Conservation (phyloP, 202 grass and related monocot genomes). For the Bolboschoenoplectus hybrid region DNA sequence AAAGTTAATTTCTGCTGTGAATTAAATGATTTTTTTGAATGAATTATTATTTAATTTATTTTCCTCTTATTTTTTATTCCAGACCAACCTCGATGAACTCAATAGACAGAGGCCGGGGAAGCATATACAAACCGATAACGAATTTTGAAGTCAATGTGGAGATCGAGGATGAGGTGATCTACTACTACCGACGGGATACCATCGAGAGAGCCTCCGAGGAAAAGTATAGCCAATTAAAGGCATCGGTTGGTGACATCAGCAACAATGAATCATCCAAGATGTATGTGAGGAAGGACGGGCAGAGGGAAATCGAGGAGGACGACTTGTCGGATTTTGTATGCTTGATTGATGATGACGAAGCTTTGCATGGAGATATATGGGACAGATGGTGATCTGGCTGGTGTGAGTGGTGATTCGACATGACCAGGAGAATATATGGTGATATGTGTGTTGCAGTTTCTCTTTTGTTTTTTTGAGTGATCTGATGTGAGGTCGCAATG, state of each 20-base stretch:
- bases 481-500: not conserved
- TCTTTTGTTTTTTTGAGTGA: not conserved
- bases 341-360: not conserved
- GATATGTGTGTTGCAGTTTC: not conserved
- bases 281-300: slow-evolving; percentile 16
- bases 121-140: not conserved
- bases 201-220: not conserved
- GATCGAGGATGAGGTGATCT: not conserved
- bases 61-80: not conserved
- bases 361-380: not conserved
- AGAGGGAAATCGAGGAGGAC: not conserved
- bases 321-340: not conserved
- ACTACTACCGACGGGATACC: not conserved
- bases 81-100: not conserved
- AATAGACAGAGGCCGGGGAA: too few species aligned
- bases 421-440: not conserved
- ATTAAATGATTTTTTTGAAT: too few species aligned
- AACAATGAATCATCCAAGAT: not conserved
- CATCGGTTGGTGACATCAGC: not conserved
- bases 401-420: not conserved
- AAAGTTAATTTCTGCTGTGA: too few species aligned
- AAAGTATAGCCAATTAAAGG: not conserved
- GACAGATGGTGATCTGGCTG: not conserved
- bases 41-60: not conserved
- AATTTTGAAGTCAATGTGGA: not conserved